phyloP scores from a whole-genome alignment of 75 land plant species.

The Pinus tabuliformis region DNA sequence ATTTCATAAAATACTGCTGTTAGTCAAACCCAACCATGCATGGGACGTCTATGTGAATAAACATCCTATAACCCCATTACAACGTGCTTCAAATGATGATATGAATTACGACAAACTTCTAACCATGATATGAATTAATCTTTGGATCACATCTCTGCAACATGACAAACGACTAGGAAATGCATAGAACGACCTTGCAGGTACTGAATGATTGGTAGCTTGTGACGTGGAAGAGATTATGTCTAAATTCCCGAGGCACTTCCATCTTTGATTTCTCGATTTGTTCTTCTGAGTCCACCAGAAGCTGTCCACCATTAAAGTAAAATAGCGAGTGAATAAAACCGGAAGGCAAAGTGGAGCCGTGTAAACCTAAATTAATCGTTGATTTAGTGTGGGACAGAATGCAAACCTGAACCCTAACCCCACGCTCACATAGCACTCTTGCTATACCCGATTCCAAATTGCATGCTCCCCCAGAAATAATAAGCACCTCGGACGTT shows the following conservation, averaged over 20 bases:
- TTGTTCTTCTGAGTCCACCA: background rate
- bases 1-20: no score
- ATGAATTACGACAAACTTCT: no score
- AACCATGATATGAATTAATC: background rate
- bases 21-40: no score
- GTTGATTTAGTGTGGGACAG: background rate
- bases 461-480: slow-evolving; percentile 48
- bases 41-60: no score
- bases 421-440: slow-evolving; percentile 35
- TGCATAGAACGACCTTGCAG: background rate
- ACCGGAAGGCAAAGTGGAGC: background rate
- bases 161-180: background rate
- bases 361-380: background rate
- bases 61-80: no score
- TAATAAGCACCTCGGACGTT: slow-evolving; percentile 26
- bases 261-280: background rate
- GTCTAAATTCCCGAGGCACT: background rate
- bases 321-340: background rate
- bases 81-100: no score
- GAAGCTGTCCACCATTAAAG: background rate
- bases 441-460: slow-evolving; percentile 28
- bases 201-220: background rate
- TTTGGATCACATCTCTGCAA: background rate
- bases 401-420: slow-evolving; percentile 27
- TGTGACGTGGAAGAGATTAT: background rate